Evolutionary conservation across 192 early-diverging fungal genomes (phyloP).

Genomic region (Backusella tuberculispora): DNA sequence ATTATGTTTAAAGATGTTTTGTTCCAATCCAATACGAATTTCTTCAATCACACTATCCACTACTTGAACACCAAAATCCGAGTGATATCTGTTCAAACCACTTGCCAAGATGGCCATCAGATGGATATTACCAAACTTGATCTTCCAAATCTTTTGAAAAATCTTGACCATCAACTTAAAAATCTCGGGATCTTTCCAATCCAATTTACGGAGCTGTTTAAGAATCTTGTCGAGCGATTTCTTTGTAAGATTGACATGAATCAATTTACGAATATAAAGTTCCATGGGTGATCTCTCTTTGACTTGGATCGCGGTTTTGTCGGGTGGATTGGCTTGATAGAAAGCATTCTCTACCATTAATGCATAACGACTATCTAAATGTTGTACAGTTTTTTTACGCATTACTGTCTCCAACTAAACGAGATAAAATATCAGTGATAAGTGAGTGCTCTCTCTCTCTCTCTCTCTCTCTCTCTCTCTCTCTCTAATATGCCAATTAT

Average conservation of each 20-base stretch:
- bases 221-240: constrained; percentile 70
- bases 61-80: constrained; percentile 86
- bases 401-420: constrained; percentile 82
- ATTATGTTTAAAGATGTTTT: constrained; percentile 91
- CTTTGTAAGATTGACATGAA: constrained; percentile 83
- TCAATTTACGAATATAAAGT: constrained; percentile 84
- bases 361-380: constrained; percentile 81
- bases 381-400: constrained; percentile 84
- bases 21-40: constrained; percentile 87
- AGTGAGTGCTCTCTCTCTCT: background rate
- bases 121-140: constrained; percentile 87
- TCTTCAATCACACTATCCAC: constrained; percentile 87
- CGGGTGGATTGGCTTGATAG: constrained; percentile 87
- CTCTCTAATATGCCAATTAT: too few relatives aligned
- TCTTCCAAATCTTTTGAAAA: constrained; percentile 93
- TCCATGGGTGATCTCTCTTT: constrained; percentile 86
- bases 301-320: constrained; percentile 54
- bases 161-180: constrained; percentile 66
- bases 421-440: background rate
- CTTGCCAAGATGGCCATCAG: constrained; percentile 80
- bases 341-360: constrained; percentile 96
- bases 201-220: constrained; percentile 77
- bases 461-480: too few relatives aligned
- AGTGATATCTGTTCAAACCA: constrained; percentile 79
- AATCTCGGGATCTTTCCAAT: constrained; percentile 77